Evolutionary conservation across 2,329 filamentous ascomycete genomes (phyloP), one percentile per base, ranked within the genome.

Genomic region (Neurospora sp.): DNA sequence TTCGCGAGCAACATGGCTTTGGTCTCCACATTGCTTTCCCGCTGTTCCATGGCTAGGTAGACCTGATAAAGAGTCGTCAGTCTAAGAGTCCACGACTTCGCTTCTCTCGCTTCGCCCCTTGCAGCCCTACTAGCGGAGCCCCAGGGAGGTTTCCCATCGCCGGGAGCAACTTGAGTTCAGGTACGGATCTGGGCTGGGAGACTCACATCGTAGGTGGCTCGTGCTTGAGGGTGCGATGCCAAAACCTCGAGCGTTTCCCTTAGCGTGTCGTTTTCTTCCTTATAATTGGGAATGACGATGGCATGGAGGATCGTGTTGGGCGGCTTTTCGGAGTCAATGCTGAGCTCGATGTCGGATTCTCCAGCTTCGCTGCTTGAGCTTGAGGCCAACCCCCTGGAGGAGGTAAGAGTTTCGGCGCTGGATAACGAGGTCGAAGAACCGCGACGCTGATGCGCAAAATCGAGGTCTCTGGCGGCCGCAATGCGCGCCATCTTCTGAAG

Each of bases 281-380:
- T 91, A 81, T 92, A 92, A 76, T 91, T 91, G 19, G 90, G 90
- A 62, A 92, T 83, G 72, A 92, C 82, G 72, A 92, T 90, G 15
- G 87, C 88, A 76, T 91, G 88, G 38, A 91, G 80, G 69, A 90
- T 79, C 33, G 81, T 80, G 52, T 83, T 80, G n/a, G 80, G 76
- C 0, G 80, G 78, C 10, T 79, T 77, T 19, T 83, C 82, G 65
- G 74, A 78, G 66, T 87, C 85, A 65, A 80, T 78, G 72, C 81
- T 82, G 69, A 81, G 77, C 43, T 85, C 83, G 38, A 79, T 73
- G 62, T 87, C 84, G 8, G 83, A 75, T 69, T 88, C 84, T 69
- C 83, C 84, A 38, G 83, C 81, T 73, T 87, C 83, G 77, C 83
- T 85, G 75, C 81, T 81, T 40, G 83, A 80, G 66, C 84, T 80